These are phyloP conservation scores for Porphyrellus cyaneotinctus DNA, from an alignment of 768 basidiomycete species.

Conservation along the genomic window DNA sequence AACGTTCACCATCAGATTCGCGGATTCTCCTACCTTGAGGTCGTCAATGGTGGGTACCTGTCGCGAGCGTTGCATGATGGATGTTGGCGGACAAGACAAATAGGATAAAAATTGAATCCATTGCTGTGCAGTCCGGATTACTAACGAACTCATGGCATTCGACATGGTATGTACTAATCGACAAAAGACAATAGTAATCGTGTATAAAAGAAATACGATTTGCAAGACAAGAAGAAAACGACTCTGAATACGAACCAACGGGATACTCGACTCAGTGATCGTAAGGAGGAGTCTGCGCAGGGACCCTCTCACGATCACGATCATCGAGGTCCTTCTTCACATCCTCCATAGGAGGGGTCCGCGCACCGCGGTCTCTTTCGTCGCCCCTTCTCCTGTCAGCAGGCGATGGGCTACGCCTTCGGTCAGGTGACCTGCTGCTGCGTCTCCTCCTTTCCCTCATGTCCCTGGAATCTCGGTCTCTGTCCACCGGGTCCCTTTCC, in stretches of 20 bases:
- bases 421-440: constrained; percentile 47
- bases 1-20: background rate
- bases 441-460: constrained; percentile 45
- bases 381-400: constrained; percentile 37
- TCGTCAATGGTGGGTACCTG: constrained; percentile 34
- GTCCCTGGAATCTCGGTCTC: constrained; percentile 37
- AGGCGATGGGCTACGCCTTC: constrained; percentile 44
- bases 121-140: background rate
- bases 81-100: background rate
- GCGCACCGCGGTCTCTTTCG: constrained; percentile 46
- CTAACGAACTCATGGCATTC: constrained; percentile 14
- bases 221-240: background rate
- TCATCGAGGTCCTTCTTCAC: constrained; percentile 41
- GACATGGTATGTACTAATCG: constrained; percentile 18
- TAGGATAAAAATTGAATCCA: no score
- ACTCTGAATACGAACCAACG: constrained; percentile 6
- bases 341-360: constrained; percentile 47
- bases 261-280: constrained; percentile 39
- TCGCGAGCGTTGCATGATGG: constrained; percentile 22
- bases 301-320: constrained; percentile 48
- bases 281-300: constrained; percentile 54
- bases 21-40: constrained; percentile 25
- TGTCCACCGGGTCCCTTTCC: constrained; percentile 34
- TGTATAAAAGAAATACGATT: constrained; percentile 3
- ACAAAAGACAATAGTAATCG: background rate